Conservation (phyloP, 202 grass and related monocot genomes). For the Saccharum hybrid region DNA sequence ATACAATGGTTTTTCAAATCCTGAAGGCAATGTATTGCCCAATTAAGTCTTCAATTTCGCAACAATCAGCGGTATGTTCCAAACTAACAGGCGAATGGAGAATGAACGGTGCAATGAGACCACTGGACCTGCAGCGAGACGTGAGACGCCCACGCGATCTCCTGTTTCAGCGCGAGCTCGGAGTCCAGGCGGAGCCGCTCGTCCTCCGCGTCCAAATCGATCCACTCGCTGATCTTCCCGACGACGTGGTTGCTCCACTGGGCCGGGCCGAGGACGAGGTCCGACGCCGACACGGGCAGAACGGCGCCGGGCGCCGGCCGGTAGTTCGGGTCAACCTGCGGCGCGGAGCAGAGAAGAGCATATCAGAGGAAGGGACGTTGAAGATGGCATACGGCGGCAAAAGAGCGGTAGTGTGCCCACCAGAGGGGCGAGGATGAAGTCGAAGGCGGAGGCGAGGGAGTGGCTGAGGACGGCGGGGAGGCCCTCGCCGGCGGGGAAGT, state of each 20-base stretch:
- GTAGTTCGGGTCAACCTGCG: slow-evolving; percentile 83
- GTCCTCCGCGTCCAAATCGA: slow-evolving; percentile 89
- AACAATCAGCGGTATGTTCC: not conserved
- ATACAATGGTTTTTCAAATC: not conserved
- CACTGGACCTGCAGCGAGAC: slow-evolving; percentile 83
- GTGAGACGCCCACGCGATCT: slow-evolving; percentile 96
- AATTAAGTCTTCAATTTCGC: not conserved
- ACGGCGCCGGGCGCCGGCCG: slow-evolving; percentile 59
- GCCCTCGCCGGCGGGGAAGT: slow-evolving; percentile 59
- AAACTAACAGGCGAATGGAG: not conserved
- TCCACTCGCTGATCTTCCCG: slow-evolving; percentile 90
- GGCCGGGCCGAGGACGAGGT: slow-evolving; percentile 80
- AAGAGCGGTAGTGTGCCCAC: slow-evolving; percentile 9
- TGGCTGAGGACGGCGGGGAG: slow-evolving; percentile 74
- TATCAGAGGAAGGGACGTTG: not conserved
- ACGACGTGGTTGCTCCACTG: slow-evolving; percentile 98
- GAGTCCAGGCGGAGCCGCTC: slow-evolving; percentile 70
- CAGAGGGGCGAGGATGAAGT: slow-evolving; percentile 87
- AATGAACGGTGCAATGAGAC: slow-evolving; percentile 2
- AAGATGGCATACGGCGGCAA: not conserved
- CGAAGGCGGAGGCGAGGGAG: slow-evolving; percentile 79
- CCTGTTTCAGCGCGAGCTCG: slow-evolving; percentile 89
- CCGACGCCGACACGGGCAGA: slow-evolving; percentile 86
- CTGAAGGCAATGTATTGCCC: not conserved
- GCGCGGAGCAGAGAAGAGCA: slow-evolving; percentile 7